phyloP scores from a whole-genome alignment of 2,329 filamentous ascomycete genomes.

The Fusarium brevicatenulatum region DNA sequence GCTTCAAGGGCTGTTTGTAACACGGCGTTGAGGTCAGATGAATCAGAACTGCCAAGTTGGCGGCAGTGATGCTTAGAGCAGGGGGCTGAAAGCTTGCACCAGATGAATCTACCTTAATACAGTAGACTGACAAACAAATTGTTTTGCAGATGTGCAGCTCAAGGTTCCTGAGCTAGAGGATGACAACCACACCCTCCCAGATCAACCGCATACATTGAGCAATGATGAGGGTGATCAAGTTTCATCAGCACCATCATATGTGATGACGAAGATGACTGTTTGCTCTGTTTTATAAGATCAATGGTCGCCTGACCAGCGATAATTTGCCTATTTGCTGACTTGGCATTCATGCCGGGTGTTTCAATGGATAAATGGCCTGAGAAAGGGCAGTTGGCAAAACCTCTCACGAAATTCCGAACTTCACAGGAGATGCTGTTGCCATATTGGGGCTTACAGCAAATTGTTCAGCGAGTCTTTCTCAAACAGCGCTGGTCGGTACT shows the following conservation, averaged over 20 bases:
- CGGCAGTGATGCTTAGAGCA: background rate
- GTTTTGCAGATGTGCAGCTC: background rate
- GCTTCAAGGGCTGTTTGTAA: constrained; percentile 8
- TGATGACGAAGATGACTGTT: constrained; percentile 1
- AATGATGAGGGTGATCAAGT: background rate
- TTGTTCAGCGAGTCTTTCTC: background rate
- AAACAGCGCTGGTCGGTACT: too few relatives aligned
- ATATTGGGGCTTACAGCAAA: background rate
- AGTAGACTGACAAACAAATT: background rate
- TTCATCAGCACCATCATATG: background rate
- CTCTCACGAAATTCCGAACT: background rate
- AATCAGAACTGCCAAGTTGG: background rate
- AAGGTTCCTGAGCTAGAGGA: constrained; percentile 12
- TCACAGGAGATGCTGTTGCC: background rate
- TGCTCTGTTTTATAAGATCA: constrained; percentile 15
- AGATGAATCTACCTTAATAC: background rate
- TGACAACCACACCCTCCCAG: constrained; percentile 21
- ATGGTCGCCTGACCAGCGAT: constrained; percentile 19
- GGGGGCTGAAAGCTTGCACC: background rate
- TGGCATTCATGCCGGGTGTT: constrained; percentile 2
- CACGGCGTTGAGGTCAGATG: background rate
- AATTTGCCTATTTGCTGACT: constrained; percentile 12
- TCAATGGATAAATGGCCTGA: background rate
- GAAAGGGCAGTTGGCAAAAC: background rate
- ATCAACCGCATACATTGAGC: background rate